These are phyloP conservation scores for Eustoma russellianum DNA, from an alignment of 257 asterid species.

Conservation along the genomic window DNA sequence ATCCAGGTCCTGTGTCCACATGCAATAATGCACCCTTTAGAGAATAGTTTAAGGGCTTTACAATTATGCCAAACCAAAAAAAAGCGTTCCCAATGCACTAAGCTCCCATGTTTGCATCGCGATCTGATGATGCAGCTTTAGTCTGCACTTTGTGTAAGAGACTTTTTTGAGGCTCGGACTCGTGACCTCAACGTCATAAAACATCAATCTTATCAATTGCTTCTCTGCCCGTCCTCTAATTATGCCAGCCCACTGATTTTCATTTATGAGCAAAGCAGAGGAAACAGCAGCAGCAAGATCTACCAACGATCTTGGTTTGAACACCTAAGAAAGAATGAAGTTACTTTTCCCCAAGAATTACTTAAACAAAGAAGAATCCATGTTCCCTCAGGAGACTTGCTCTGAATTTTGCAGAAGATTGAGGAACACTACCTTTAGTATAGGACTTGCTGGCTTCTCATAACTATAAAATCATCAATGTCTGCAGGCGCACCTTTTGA, in stretches of 20 bases:
- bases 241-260: conserved; percentile 89
- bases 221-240: too few species aligned
- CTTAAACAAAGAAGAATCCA: too few species aligned
- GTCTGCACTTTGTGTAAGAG: too few species aligned
- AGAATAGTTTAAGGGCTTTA: conserved; percentile 70
- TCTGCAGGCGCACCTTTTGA: conserved; percentile 94
- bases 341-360: too few species aligned
- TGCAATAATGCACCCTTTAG: conserved; percentile 86
- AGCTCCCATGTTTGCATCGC: too few species aligned
- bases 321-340: conserved; percentile 44
- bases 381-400: neutral
- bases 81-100: too few species aligned
- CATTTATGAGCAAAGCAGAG: conserved; percentile 91
- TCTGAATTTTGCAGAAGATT: conserved; percentile 1
- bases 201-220: too few species aligned
- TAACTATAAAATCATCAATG: conserved; percentile 88
- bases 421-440: conserved; percentile 61
- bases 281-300: conserved; percentile 95
- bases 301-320: conserved; percentile 85
- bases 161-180: too few species aligned
- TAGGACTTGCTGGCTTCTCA: conserved; percentile 93
- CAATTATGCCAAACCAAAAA: conserved; percentile 90
- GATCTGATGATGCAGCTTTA: too few species aligned
- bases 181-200: too few species aligned
- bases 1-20: conserved; percentile 93